These are phyloP conservation scores for Ophiostoma sp. DNA, from an alignment of 2,329 filamentous ascomycete genomes.

Conservation along the genomic window DNA sequence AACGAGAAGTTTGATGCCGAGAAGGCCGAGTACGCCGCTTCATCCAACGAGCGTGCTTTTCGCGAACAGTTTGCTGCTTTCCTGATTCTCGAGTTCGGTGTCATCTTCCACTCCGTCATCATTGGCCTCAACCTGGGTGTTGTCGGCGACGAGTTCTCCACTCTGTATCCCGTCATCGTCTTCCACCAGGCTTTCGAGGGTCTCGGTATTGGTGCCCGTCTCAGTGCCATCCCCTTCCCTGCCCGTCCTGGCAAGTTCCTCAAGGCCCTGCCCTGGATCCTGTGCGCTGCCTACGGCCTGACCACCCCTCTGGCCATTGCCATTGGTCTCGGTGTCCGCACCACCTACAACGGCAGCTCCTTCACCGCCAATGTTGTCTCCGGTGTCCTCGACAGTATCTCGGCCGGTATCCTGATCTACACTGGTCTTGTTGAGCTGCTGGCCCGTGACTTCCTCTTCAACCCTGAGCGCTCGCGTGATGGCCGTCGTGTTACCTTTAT, in stretches of 20 bases:
- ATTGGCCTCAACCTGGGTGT: conserved; percentile 81
- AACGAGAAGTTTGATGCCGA: conserved; percentile 73
- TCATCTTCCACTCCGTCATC: conserved; percentile 93
- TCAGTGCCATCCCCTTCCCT: conserved; percentile 61
- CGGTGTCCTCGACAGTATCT: conserved; percentile 86
- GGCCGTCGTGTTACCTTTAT: conserved; percentile 68
- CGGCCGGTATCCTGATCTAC: conserved; percentile 88
- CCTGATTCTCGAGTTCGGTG: conserved; percentile 92
- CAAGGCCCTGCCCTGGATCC: conserved; percentile 70
- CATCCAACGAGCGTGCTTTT: conserved; percentile 39
- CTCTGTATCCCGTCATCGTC: conserved; percentile 66
- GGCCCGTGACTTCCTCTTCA: conserved; percentile 97
- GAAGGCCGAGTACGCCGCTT: conserved; percentile 31
- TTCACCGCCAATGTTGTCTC: conserved; percentile 71
- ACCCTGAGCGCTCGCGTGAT: conserved; percentile 75
- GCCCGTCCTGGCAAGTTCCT: conserved; percentile 67
- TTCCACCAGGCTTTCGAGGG: conserved; percentile 96
- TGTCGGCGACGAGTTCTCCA: conserved; percentile 53
- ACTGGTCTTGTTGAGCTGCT: conserved; percentile 93
- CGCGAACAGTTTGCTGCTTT: conserved; percentile 52
- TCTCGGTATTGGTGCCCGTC: conserved; percentile 82
- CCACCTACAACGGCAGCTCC: conserved; percentile 57
- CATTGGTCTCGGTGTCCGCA: conserved; percentile 74
- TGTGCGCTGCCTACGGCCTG: conserved; percentile 71
- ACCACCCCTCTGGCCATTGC: conserved; percentile 85